Base-by-base conservation (phyloP, 441 rosid species). In the Populus hybrid region DNA sequence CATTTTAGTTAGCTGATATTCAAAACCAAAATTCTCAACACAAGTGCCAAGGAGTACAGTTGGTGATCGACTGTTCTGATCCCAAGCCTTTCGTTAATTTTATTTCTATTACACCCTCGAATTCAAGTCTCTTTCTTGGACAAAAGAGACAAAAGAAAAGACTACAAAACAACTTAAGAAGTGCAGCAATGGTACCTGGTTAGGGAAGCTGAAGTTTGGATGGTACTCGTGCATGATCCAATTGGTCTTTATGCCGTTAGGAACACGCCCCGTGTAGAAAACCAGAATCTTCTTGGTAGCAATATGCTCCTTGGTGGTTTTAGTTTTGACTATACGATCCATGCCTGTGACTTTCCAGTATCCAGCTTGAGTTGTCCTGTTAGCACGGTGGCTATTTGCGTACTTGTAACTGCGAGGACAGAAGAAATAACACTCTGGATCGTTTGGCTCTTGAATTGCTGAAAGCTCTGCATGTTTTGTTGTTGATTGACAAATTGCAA, bases 141-240 rank as follows among this genome's bases (percentile, higher is more conserved):
- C 9, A 0, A 0, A 38, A 38, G 10, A 38, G 42, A 38, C 0
- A 38, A 9, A 38, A 38, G 42, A 0, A 38, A 38, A 9, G 9
- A 38, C 42, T 38, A 38, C 11, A 9, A 38, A 38, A 38, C 2
- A 19, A 19, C 64, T 1, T 23, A 32, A 9, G 65, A 21, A 34
- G 26, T 23, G 69, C 6, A 35, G 32, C 1, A 12, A 7, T 3
- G 3, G 35, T 75, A 82, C 82, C 83, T 66, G 68, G 61, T 28
- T 73, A 24, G 6, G 40, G 38, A 23, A 61, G 69, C 26, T 40
- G 70, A 72, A 65, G 7, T 69, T 40, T 65, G 82, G 77, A 7
- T 71, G 82, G 46, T 85, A 92, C 79, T 92, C 92, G 16, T 89
- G 92, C 76, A 91, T 90, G 42, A 85, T 64, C 97, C 97, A 92